phyloP scores from a whole-genome alignment of 495 filamentous ascomycete genomes.

The Penicillium bialowiezense region DNA sequence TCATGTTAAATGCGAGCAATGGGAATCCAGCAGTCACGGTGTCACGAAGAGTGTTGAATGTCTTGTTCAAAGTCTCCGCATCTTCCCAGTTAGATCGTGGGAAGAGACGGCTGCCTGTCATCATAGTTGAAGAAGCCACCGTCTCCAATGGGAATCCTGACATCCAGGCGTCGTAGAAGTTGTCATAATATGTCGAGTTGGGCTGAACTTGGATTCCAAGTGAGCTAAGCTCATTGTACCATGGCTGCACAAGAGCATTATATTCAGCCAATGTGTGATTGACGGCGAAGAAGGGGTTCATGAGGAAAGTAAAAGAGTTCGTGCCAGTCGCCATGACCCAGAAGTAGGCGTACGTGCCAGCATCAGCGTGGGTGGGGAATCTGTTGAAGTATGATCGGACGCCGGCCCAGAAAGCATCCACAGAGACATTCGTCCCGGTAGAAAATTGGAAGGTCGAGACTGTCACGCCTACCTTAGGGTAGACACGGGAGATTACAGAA shows the following conservation, averaged over 20 bases:
- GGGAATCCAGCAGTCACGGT: constrained; percentile 41
- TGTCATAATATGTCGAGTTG: constrained; percentile 47
- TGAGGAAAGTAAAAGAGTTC: constrained; percentile 15
- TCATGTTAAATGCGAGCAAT: constrained; percentile 51
- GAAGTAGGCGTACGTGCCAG: constrained; percentile 56
- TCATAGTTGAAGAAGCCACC: constrained; percentile 36
- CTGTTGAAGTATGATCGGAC: constrained; percentile 44
- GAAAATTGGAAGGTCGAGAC: constrained; percentile 41
- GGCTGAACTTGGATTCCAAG: constrained; percentile 39
- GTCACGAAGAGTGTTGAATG: constrained; percentile 42
- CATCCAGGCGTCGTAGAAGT: constrained; percentile 46
- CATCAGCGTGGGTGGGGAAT: constrained; percentile 47
- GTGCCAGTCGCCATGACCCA: constrained; percentile 17
- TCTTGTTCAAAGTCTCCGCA: constrained; percentile 34
- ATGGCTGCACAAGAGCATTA: constrained; percentile 43
- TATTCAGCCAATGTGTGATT: constrained; percentile 49
- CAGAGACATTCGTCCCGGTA: constrained; percentile 28
- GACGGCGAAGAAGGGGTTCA: constrained; percentile 45
- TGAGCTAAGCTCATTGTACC: constrained; percentile 34
- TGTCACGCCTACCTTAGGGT: constrained; percentile 38
- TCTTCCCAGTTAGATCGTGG: constrained; percentile 46
- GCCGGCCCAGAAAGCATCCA: constrained; percentile 49
- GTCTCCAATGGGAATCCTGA: constrained; percentile 46
- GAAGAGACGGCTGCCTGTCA: constrained; percentile 49
- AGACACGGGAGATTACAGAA: constrained; percentile 46